phyloP scores from a whole-genome alignment of 1,139 yeast species.

The Saccharomyces uvarum region DNA sequence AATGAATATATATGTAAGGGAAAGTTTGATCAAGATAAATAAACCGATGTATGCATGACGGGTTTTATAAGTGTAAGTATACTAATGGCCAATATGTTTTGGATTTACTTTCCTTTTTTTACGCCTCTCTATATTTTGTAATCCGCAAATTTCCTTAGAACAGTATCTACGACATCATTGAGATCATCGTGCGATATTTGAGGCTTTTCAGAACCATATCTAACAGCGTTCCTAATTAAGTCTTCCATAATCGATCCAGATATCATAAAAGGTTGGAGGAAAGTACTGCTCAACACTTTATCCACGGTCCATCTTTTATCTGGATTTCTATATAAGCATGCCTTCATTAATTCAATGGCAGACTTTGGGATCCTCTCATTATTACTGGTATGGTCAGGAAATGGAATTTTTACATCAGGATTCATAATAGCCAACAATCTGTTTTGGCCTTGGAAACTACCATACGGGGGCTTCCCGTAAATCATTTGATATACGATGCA shows the following conservation, averaged over 20 bases:
- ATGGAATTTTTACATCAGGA: constrained; percentile 71
- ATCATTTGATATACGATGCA: constrained; percentile 94
- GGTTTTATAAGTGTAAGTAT: not conserved
- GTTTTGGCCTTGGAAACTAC: constrained; percentile 68
- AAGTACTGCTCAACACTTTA: constrained; percentile 50
- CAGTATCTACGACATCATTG: constrained; percentile 44
- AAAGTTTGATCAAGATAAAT: not conserved
- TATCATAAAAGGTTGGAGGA: constrained; percentile 68
- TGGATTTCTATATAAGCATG: constrained; percentile 71
- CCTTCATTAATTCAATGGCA: constrained; percentile 63
- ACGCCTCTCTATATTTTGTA: not conserved
- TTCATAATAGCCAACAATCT: constrained; percentile 79
- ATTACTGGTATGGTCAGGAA: constrained; percentile 56
- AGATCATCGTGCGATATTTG: constrained; percentile 38
- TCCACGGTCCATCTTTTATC: constrained; percentile 57
- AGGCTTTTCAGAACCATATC: constrained; percentile 48
- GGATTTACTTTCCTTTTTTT: not conserved
- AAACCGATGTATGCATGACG: not conserved
- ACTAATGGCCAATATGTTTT: not conserved
- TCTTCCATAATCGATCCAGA: constrained; percentile 61
- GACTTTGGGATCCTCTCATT: constrained; percentile 59
- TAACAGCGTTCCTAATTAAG: constrained; percentile 67
- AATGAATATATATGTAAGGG: not conserved
- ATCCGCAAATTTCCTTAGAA: constrained; percentile 36
- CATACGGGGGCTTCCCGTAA: constrained; percentile 90